phyloP scores from a whole-genome alignment of 2,329 filamentous ascomycete species.

The Diplocarpon mali region DNA sequence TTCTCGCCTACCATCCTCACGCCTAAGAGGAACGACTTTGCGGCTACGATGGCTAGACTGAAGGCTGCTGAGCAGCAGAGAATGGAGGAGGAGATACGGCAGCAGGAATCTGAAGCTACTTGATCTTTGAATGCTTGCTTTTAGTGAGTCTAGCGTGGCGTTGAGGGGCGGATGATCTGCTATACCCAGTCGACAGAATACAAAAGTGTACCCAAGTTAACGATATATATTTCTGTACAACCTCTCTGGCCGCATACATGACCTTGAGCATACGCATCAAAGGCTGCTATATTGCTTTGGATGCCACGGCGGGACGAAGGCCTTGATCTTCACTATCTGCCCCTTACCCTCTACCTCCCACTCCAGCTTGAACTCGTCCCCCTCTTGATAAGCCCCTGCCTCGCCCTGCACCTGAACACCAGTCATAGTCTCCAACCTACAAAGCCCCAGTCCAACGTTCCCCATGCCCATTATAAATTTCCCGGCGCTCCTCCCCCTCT shows the following conservation, averaged over 20 bases:
- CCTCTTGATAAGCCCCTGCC: conserved; percentile 37
- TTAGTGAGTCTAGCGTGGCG: conserved; percentile 22
- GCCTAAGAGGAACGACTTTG: conserved; percentile 24
- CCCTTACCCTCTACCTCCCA: conserved; percentile 31
- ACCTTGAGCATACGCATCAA: no score
- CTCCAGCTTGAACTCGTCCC: conserved; percentile 36
- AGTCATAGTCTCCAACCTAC: conserved; percentile 84
- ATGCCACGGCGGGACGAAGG: conserved; percentile 74
- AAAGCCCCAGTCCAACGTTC: conserved; percentile 78
- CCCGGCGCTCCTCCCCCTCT: conserved; percentile 60
- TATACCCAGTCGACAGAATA: conserved; percentile 12
- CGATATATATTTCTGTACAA: no score
- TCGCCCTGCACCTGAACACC: conserved; percentile 60
- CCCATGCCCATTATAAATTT: conserved; percentile 72
- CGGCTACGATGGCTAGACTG: conserved; percentile 42
- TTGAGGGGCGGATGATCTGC: conserved; percentile 15
- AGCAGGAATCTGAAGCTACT: conserved; percentile 34
- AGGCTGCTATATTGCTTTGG: conserved; percentile 1
- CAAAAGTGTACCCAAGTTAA: neutral
- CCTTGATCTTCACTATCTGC: conserved; percentile 51
- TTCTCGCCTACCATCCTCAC: conserved; percentile 23
- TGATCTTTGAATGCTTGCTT: conserved; percentile 13
- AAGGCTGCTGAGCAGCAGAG: conserved; percentile 43
- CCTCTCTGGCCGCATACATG: neutral
- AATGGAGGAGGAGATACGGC: conserved; percentile 40